Evolutionary conservation across 306 rosid genomes (phyloP).

Genomic region (Malus orientalis): DNA sequence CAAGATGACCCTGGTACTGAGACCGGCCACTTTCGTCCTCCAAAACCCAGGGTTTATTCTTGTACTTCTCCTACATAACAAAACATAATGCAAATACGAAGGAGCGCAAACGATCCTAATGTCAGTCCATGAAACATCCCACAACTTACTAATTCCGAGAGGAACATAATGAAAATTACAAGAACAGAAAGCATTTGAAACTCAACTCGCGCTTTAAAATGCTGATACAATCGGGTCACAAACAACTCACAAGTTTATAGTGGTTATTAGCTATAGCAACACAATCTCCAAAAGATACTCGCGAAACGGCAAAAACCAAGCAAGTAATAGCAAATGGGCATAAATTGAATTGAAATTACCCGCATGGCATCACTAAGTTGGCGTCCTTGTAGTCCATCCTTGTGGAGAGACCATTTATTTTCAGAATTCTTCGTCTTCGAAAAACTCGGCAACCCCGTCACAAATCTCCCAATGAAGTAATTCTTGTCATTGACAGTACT

Average conservation of each 20-base stretch:
- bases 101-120: not conserved
- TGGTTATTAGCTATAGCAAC: not conserved
- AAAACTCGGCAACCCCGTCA: constrained; percentile 77
- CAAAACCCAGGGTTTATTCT: constrained; percentile 93
- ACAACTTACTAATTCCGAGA: not conserved
- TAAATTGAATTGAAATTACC: constrained; percentile 36
- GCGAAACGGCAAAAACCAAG: not conserved
- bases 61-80: constrained; percentile 66
- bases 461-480: constrained; percentile 75
- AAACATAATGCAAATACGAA: not conserved
- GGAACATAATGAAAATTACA: not conserved
- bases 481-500: constrained; percentile 64
- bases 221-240: not conserved
- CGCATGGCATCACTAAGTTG: constrained; percentile 62
- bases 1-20: constrained; percentile 89
- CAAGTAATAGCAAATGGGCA: not conserved
- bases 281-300: not conserved
- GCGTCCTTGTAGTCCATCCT: constrained; percentile 82
- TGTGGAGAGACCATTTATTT: constrained; percentile 75
- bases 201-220: not conserved
- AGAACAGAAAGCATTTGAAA: not conserved
- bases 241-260: not conserved
- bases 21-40: constrained; percentile 93
- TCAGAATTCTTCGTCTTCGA: constrained; percentile 84
- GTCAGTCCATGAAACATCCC: not conserved